Base-by-base conservation (phyloP, 176 grass and related monocot species). In the Hyparrhenia diplandra region DNA sequence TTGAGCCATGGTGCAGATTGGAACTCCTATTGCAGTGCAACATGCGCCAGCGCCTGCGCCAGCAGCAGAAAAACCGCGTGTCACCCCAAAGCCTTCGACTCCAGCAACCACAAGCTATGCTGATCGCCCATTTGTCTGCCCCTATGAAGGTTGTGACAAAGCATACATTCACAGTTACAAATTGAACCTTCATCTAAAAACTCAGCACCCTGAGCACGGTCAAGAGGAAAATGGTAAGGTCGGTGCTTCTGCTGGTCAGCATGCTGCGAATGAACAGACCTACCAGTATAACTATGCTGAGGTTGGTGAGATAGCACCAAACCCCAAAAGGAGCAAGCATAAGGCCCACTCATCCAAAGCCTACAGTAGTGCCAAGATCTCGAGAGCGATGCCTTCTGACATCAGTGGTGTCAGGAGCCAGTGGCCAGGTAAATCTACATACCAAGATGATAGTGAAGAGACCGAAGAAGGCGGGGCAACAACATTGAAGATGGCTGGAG, bases 141-240 rank as follows among this genome's bases (percentile, higher is more conserved):
- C 91, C 6, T 97, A 91, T 23, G 89, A 97, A 83, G 94, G 94
- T 42, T 97, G 94, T 32, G 82, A 78, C 28, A 97, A 94, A 91
- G 85, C 91, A 54, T 97, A 97, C 75, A 97, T 97, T 36, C 91
- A 97, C 65, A 5, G 69, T 58, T 97, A 97, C 78, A 97, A 97
- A 85, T 85, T 97, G 75, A 97, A 97, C 65, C 94, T 97, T 25
- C 94, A 97, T 82, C 59, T 97, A 21, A 91, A 85, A 79, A 93
- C 80, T 55, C 86, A 93, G 64, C 93, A 96, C 77, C 93, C 93
- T 70, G 83, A 87, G 29, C 86, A 97, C 6, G 68, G 58, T n/a
- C 69, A 79, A 65, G 84, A 77, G 82, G 79, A 89, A 64, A 85
- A 83, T 69, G 76, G 80, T 36, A 92, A 88, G 71, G 23, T 64